These are phyloP conservation scores for Babesia ovata DNA, from an alignment of 169 alveolate genomes.

Conservation along the genomic window DNA sequence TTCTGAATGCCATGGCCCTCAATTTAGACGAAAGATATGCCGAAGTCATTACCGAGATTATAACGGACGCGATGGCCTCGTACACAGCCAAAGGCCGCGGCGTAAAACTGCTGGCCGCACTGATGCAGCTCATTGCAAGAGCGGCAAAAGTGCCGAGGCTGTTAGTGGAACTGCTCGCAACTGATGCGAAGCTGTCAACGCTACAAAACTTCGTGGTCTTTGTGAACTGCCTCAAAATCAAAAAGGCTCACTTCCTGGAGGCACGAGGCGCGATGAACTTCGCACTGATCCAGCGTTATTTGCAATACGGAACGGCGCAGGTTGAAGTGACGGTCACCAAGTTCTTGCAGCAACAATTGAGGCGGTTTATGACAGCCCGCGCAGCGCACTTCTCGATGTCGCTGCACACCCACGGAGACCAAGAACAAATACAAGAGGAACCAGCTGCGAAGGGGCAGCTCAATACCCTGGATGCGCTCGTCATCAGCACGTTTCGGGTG, in stretches of 20 bases:
- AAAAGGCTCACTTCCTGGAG: conserved; percentile 9
- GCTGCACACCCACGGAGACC: neutral
- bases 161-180: conserved; percentile 6
- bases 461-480: conserved; percentile 15
- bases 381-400: conserved; percentile 11
- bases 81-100: neutral
- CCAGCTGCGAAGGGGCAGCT: conserved; percentile 31
- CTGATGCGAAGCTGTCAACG: neutral
- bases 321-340: neutral
- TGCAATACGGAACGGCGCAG: conserved; percentile 1
- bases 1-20: conserved; percentile 1
- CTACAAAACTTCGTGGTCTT: conserved; percentile 26
- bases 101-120: neutral
- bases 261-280: conserved; percentile 26
- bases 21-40: neutral
- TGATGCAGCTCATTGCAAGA: conserved; percentile 16
- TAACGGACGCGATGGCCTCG: conserved; percentile 1
- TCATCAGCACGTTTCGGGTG: conserved; percentile 18
- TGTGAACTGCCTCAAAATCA: neutral
- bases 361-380: conserved; percentile 1
- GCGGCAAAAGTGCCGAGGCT: neutral
- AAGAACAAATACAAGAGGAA: neutral
- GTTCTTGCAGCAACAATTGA: conserved; percentile 7
- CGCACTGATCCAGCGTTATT: conserved; percentile 22
- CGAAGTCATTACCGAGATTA: neutral